These are phyloP conservation scores for Bjerkandera adusta DNA, from an alignment of 1,284 basidiomycete genomes.

Conservation along the genomic window DNA sequence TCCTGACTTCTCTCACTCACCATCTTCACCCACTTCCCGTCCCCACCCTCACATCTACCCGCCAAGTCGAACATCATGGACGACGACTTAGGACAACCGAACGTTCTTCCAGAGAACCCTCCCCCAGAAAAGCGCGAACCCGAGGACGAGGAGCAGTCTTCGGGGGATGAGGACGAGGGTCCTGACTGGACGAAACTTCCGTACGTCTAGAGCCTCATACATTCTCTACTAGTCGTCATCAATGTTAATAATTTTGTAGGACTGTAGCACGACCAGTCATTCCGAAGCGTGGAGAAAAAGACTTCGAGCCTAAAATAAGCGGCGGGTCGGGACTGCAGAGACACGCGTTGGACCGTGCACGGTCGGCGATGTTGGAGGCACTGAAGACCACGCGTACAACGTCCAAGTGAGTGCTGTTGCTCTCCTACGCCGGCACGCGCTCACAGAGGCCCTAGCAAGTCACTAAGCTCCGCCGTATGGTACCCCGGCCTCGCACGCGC, in stretches of 20 bases:
- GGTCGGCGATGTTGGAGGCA: slow-evolving; percentile 84
- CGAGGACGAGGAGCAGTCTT: slow-evolving; percentile 46
- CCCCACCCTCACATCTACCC: no score
- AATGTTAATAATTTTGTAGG: background rate
- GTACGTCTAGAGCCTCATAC: slow-evolving; percentile 28
- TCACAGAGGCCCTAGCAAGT: slow-evolving; percentile 50
- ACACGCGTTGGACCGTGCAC: slow-evolving; percentile 66
- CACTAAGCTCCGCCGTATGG: slow-evolving; percentile 75
- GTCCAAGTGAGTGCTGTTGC: slow-evolving; percentile 51
- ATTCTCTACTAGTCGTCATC: slow-evolving; percentile 20
- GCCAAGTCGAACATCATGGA: no score
- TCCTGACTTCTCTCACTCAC: no score
- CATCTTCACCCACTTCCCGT: no score
- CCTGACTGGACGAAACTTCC: slow-evolving; percentile 61
- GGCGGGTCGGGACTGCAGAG: slow-evolving; percentile 81
- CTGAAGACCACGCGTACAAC: slow-evolving; percentile 72
- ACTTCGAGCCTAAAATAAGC: slow-evolving; percentile 83
- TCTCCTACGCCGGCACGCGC: background rate
- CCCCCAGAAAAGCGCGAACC: slow-evolving; percentile 24
- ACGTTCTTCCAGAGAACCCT: slow-evolving; percentile 14
- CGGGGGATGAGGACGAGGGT: slow-evolving; percentile 55
- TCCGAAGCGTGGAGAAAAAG: slow-evolving; percentile 93
- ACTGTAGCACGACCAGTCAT: slow-evolving; percentile 50
- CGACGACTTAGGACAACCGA: slow-evolving; percentile 32
- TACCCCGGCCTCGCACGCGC: slow-evolving; percentile 60